Conservation (phyloP, 176 grass and related monocot species). For the Carex kokanica region DNA sequence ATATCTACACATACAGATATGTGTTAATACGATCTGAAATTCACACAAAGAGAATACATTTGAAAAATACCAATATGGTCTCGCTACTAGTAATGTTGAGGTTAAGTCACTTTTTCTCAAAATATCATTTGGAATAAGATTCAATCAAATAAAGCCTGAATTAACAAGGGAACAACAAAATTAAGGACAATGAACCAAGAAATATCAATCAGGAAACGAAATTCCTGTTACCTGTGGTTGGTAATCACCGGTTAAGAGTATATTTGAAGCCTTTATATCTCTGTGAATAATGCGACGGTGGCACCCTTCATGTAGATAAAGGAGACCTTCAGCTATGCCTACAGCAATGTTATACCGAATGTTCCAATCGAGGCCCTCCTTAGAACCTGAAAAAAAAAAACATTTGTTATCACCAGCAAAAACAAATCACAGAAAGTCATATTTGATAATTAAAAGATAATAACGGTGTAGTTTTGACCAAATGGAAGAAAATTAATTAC, state of each 20-base stretch:
- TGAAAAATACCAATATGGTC: neutral
- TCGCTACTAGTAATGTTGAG: neutral
- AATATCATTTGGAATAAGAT: neutral
- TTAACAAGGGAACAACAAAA: neutral
- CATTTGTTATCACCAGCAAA: slow-evolving; percentile 25
- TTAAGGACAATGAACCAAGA: neutral
- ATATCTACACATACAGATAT: slow-evolving; percentile 53
- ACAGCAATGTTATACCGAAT: slow-evolving; percentile 70
- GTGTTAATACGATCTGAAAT: neutral
- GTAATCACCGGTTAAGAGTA: slow-evolving; percentile 92
- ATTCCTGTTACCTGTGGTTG: slow-evolving; percentile 67
- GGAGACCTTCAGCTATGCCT: slow-evolving; percentile 84
- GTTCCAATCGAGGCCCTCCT: slow-evolving; percentile 67
- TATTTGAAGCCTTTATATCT: slow-evolving; percentile 99
- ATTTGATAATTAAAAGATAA: neutral
- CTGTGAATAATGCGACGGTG: slow-evolving; percentile 96
- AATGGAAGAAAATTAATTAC: slow-evolving; percentile 42
- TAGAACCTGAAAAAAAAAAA: slow-evolving; percentile 74
- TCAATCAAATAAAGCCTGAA: neutral
- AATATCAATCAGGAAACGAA: neutral
- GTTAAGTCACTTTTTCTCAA: neutral
- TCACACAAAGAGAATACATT: neutral
- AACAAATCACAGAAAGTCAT: neutral
- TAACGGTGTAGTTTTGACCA: neutral
- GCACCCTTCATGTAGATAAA: slow-evolving; percentile 90